A percentile compares a stretch with the other conserved stretches of the same genome.
Evolutionary conservation across 257 asterid species (phyloP).

Genomic region (Scutellaria minor): DNA sequence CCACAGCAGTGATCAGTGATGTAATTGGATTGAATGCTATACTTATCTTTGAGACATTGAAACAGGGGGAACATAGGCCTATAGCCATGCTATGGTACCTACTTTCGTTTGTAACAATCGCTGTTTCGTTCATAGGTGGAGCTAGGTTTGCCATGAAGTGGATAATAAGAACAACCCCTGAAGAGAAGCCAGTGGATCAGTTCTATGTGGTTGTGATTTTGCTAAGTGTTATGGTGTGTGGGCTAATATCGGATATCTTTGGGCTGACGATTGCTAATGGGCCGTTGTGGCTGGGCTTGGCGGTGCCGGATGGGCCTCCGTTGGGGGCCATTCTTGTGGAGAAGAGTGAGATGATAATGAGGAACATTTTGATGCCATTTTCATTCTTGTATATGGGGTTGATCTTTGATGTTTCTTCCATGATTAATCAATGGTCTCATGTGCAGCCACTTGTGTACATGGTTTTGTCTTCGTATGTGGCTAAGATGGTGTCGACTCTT

Average conservation of each 20-base stretch:
- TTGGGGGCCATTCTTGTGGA: slow-evolving; percentile 70
- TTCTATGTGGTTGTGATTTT: slow-evolving; percentile 56
- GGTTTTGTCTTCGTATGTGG: slow-evolving; percentile 39
- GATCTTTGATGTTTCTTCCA: slow-evolving; percentile 46
- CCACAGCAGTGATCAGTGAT: slow-evolving; percentile 54
- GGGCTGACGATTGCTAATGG: slow-evolving; percentile 77
- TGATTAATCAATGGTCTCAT: slow-evolving; percentile 51
- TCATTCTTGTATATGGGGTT: slow-evolving; percentile 61
- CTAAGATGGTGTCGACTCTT: slow-evolving; percentile 50
- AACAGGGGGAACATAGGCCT: slow-evolving; percentile 48
- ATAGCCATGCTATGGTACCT: slow-evolving; percentile 48
- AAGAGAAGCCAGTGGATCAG: slow-evolving; percentile 68
- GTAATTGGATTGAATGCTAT: slow-evolving; percentile 50
- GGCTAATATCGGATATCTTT: slow-evolving; percentile 52
- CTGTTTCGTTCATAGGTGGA: slow-evolving; percentile 42
- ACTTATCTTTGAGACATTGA: slow-evolving; percentile 55
- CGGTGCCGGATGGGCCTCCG: slow-evolving; percentile 80
- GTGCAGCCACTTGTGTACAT: slow-evolving; percentile 54
- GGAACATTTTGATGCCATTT: slow-evolving; percentile 66
- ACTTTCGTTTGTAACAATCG: slow-evolving; percentile 36
- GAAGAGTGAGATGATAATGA: slow-evolving; percentile 65
- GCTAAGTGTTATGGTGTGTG: slow-evolving; percentile 57
- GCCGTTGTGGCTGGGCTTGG: slow-evolving; percentile 84
- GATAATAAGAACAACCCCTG: slow-evolving; percentile 65
- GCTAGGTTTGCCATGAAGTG: slow-evolving; percentile 56